Evolutionary conservation across 192 early-diverging fungal species (phyloP).

Genomic region (Piromyces finnis): DNA sequence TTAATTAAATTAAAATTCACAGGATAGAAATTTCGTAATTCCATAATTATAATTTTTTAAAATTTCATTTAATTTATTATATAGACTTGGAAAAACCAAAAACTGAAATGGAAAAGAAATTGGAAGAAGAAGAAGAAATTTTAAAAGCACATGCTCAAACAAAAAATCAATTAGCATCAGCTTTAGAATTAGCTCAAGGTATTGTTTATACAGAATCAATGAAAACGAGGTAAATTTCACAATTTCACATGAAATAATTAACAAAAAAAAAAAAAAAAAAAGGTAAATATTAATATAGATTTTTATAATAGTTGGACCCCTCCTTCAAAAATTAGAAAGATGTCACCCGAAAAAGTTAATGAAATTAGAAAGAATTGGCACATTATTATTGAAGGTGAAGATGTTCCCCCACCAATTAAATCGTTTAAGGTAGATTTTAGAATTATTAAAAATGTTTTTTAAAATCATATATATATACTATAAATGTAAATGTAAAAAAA

Average conservation of each 20-base stretch:
- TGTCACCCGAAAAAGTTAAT: slow-evolving; percentile 24
- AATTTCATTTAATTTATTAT: neutral
- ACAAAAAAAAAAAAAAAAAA: too few species aligned
- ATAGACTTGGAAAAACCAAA: slow-evolving; percentile 14
- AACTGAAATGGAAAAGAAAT: slow-evolving; percentile 57
- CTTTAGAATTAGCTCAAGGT: slow-evolving; percentile 70
- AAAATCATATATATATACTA: too few species aligned
- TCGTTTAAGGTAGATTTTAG: slow-evolving; percentile 35
- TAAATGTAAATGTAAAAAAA: too few species aligned
- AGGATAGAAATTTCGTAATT: too few species aligned
- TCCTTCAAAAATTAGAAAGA: slow-evolving; percentile 46
- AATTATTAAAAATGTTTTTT: too few species aligned
- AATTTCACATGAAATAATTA: too few species aligned
- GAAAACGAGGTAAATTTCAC: slow-evolving; percentile 39
- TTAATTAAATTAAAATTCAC: too few species aligned
- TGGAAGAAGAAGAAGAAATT: slow-evolving; percentile 70
- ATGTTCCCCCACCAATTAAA: slow-evolving; percentile 67
- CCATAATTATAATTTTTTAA: too few species aligned
- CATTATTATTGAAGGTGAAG: slow-evolving; percentile 75
- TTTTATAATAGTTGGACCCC: slow-evolving; percentile 45
- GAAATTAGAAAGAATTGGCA: slow-evolving; percentile 63
- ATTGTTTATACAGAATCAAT: slow-evolving; percentile 74
- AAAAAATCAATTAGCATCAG: slow-evolving; percentile 62
- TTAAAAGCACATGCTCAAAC: slow-evolving; percentile 55
- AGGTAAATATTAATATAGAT: neutral